These are phyloP conservation scores for Oryza officinalis DNA, from an alignment of 176 grass and related monocot genomes.

Conservation along the genomic window DNA sequence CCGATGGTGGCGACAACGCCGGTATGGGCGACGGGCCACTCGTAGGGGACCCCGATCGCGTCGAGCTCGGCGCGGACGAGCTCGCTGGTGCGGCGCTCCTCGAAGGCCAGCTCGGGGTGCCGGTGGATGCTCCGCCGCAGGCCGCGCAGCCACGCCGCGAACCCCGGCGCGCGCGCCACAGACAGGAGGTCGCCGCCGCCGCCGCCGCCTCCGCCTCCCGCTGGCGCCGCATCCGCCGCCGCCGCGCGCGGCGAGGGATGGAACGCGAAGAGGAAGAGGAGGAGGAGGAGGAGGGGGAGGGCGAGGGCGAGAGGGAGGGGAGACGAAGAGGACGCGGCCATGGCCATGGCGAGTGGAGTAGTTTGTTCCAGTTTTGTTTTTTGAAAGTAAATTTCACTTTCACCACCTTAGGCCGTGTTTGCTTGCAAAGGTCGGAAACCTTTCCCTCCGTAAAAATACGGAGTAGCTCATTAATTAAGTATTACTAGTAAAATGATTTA, in stretches of 20 bases:
- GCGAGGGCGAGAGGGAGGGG: background rate
- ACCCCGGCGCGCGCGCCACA: constrained; percentile 31
- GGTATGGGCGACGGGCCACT: constrained; percentile 57
- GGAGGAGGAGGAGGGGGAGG: background rate
- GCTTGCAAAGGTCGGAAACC: too few relatives aligned
- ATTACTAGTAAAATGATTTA: too few relatives aligned
- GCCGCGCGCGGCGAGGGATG: background rate
- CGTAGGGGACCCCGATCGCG: constrained; percentile 44
- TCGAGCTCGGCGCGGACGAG: constrained; percentile 65
- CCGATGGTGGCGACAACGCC: constrained; percentile 57
- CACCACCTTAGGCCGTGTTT: too few relatives aligned
- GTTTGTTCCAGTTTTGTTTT: too few relatives aligned
- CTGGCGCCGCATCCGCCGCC: background rate
- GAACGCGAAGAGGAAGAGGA: background rate
- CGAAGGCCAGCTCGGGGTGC: constrained; percentile 63
- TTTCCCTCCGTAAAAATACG: too few relatives aligned
- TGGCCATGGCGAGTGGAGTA: background rate
- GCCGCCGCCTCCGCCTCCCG: background rate
- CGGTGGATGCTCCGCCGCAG: constrained; percentile 55
- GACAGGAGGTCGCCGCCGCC: constrained; percentile 19
- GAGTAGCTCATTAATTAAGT: too few relatives aligned
- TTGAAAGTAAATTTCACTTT: too few relatives aligned
- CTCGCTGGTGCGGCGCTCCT: constrained; percentile 59
- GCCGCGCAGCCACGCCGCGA: constrained; percentile 49
- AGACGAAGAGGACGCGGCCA: background rate